A percentile compares a stretch with the other conserved stretches of the same genome.
Conservation (phyloP, 2,329 filamentous ascomycete species). For the Pseudocercospora fuligena region DNA sequence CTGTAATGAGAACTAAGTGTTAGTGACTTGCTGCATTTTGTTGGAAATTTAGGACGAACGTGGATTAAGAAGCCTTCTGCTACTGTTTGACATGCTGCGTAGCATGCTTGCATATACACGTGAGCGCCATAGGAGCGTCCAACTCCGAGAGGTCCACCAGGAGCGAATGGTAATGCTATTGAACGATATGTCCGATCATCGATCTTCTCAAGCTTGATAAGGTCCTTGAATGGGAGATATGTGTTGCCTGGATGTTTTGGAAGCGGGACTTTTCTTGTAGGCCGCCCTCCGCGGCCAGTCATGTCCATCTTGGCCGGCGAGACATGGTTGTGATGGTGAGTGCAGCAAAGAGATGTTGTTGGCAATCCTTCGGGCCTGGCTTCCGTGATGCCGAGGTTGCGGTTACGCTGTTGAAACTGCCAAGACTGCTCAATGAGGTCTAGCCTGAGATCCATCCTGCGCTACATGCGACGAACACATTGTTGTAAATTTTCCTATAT, state of each 20-base stretch:
- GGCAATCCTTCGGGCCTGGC: neutral
- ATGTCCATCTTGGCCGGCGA: slow-evolving; percentile 8
- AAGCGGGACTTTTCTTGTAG: slow-evolving; percentile 17
- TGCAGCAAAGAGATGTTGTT: neutral
- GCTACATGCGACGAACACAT: too few relatives aligned
- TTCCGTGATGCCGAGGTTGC: slow-evolving; percentile 1
- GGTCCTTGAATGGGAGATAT: slow-evolving; percentile 47
- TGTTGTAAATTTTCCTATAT: too few relatives aligned
- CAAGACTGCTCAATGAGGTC: neutral
- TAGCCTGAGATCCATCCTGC: neutral
- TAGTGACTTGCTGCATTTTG: slow-evolving; percentile 19
- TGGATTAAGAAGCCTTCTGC: slow-evolving; percentile 56
- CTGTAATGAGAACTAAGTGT: slow-evolving; percentile 38
- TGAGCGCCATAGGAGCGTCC: slow-evolving; percentile 60
- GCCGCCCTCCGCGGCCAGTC: slow-evolving; percentile 22
- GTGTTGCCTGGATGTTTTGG: slow-evolving; percentile 35
- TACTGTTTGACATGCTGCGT: slow-evolving; percentile 61
- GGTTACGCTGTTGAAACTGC: neutral
- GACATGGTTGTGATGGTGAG: neutral
- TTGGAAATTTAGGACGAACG: too few relatives aligned
- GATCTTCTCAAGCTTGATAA: slow-evolving; percentile 49
- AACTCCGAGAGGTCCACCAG: slow-evolving; percentile 42
- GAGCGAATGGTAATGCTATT: slow-evolving; percentile 49
- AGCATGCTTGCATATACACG: slow-evolving; percentile 62
- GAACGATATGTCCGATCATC: slow-evolving; percentile 48